A percentile compares a stretch with the other conserved stretches of the same genome.
Evolutionary conservation across 1,139 yeast species (phyloP).

Genomic region (Suhomyces atakaporum): DNA sequence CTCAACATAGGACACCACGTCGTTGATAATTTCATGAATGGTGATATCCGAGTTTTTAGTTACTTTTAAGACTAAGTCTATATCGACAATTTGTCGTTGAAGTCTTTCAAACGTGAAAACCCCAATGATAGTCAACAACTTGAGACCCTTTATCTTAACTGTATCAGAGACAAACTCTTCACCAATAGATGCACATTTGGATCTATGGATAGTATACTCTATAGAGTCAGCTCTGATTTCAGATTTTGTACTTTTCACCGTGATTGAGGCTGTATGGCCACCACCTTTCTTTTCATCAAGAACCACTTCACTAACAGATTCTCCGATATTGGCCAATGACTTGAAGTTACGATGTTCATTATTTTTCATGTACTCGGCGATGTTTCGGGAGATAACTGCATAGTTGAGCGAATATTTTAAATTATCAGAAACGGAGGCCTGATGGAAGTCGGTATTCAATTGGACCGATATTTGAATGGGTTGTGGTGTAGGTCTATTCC

Average conservation of each 20-base stretch:
- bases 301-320: constrained; percentile 50
- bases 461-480: constrained; percentile 63
- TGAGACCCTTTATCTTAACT: constrained; percentile 53
- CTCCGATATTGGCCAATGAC: constrained; percentile 59
- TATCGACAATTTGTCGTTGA: constrained; percentile 70
- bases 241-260: constrained; percentile 51
- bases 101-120: constrained; percentile 87
- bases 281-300: constrained; percentile 51
- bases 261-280: constrained; percentile 51
- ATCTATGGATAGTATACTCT: constrained; percentile 38
- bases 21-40: constrained; percentile 44
- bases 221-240: constrained; percentile 58
- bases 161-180: constrained; percentile 14
- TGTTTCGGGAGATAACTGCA: constrained; percentile 74
- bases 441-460: constrained; percentile 66
- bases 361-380: constrained; percentile 52
- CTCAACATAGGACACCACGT: constrained; percentile 62
- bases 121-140: constrained; percentile 77
- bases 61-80: constrained; percentile 50
- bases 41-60: constrained; percentile 32
- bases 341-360: constrained; percentile 51
- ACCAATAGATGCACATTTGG: constrained; percentile 20
- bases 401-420: constrained; percentile 80
- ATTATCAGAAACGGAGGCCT: constrained; percentile 76
- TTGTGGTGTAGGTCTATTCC: constrained; percentile 72